Base-by-base conservation (phyloP, 352 stramenopile species). In the Globisporangium yorkense region DNA sequence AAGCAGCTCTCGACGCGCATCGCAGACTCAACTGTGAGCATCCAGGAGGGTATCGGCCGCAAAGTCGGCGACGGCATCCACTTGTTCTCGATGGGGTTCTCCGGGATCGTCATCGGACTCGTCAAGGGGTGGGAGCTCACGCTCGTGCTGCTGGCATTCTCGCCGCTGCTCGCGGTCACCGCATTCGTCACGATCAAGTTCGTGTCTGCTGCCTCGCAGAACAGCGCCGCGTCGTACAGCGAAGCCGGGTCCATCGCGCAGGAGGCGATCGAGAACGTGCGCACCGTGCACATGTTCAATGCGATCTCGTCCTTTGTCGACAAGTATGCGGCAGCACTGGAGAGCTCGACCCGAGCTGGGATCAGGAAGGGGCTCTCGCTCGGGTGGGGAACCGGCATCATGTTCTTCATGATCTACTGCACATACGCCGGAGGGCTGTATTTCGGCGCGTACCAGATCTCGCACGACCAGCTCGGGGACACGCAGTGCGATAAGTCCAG, bases 271-370 rank as follows among this genome's bases (percentile, higher is more conserved):
- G 72, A 73, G 44, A 93, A 88, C 48, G 68, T 89, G 3, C 77
- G 79, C 21, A 92, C 82, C 2, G 81, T 93, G 45, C 75, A 89
- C 72, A 81, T 85, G 68, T 86, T 92, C 68, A 89, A 88, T 56
- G 71, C 79, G 6, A 74, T 88, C 44, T 55, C 68, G 3, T 67
- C 80, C 31, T 84, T 88, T 35, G 62, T 77, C 13, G 31, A 47
- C 52, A 88, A 90, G 51, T 93, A 92, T 56, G 63, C 80, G 18
- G 52, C 50, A 2, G 73, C 76, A 2, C 50, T 93, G 21, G 49
- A 56, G 4, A 33, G 67, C 46, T 77, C 80, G 20, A 82, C 71
- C 5, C 54, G 61, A 18, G 71, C 75, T 20, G 77, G 79, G 2
- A 75, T 88, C 57, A 67, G 60, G 48, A 84, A 80, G 53, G 63